Evolutionary conservation across 1,284 basidiomycete species (phyloP).

Genomic region (Chalciporus sp.): DNA sequence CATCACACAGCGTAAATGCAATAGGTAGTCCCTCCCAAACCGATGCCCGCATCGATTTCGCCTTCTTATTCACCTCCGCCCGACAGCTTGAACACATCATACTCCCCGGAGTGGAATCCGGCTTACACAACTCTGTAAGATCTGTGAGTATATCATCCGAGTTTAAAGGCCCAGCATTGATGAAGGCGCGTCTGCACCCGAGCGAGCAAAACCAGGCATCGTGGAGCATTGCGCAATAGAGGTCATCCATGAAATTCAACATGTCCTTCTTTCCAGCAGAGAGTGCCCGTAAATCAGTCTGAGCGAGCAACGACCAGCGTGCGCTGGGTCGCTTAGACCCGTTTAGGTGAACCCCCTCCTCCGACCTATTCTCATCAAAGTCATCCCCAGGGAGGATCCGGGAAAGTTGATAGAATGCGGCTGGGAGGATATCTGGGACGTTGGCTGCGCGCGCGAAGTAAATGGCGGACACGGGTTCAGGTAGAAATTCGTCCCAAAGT

Average conservation of each 20-base stretch:
- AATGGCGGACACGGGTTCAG: no score
- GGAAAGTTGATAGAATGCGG: not conserved
- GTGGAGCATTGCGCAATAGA: not conserved
- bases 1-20: not conserved
- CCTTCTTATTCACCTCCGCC: not conserved
- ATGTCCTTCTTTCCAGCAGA: not conserved
- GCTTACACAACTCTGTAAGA: not conserved
- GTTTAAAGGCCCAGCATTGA: not conserved
- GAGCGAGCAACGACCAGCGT: not conserved
- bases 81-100: not conserved
- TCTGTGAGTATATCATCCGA: not conserved
- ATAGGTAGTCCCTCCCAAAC: not conserved
- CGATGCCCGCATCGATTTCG: not conserved
- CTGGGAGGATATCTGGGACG: no score
- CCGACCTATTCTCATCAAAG: not conserved
- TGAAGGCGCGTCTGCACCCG: not conserved
- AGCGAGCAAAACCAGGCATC: not conserved
- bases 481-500: not conserved
- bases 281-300: not conserved
- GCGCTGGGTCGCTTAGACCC: not conserved
- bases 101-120: not conserved
- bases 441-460: no score
- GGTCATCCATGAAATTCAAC: not conserved
- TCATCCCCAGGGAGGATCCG: not conserved
- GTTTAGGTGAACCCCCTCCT: not conserved